Evolutionary conservation across 352 stramenopile genomes (phyloP), one percentile per base, ranked within the genome.

Genomic region (Globisporangium okanoganense): DNA sequence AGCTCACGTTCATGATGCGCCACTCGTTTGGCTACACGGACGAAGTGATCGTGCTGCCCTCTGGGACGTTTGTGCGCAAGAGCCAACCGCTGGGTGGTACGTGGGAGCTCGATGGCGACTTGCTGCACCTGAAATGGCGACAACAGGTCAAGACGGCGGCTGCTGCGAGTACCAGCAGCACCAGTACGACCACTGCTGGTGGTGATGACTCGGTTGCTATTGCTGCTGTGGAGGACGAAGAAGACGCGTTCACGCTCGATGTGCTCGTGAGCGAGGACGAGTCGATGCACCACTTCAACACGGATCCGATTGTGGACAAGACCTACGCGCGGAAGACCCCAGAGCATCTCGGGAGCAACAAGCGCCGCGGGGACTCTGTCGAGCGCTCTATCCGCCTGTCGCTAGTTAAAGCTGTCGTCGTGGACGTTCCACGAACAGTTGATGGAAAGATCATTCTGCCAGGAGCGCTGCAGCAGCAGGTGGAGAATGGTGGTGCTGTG

Each of bases 61-160:
- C 55, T 8, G 81, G 85, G 0, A 73, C 61, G 3, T 95, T 95
- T 59, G 71, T 70, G 45, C 79, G 85, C 25, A 88, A 90, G 63
- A 87, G 62, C 41, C 82, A 90, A 43, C 77, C 81, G 6, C 57
- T 81, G 7, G 82, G 80, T 43, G 86, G 86, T 12, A 90, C 76
- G 27, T 95, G 86, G 86, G 67, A 83, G 50, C 58, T 95, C 1
- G 82, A 92, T 41, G 86, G 85, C 13, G 85, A 95, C 60, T 68
- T 94, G 45, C 59, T 95, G 48, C 85, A 94, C 66, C 62, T 95
- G 18, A 88, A 88, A 52, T 95, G 86, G 86, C 78, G 72, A 36
- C 69, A 76, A 5, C 43, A 55, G 12, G 52, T 59, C 20, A 61
- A 66, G 45, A 43, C 66, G 0, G 44, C 58, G 20, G 27, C 43